Percentiles rank a stretch among this genome's conserved stretches.
Conservation (phyloP, 2,329 filamentous ascomycete species). For the Rhinocladiella similis region DNA sequence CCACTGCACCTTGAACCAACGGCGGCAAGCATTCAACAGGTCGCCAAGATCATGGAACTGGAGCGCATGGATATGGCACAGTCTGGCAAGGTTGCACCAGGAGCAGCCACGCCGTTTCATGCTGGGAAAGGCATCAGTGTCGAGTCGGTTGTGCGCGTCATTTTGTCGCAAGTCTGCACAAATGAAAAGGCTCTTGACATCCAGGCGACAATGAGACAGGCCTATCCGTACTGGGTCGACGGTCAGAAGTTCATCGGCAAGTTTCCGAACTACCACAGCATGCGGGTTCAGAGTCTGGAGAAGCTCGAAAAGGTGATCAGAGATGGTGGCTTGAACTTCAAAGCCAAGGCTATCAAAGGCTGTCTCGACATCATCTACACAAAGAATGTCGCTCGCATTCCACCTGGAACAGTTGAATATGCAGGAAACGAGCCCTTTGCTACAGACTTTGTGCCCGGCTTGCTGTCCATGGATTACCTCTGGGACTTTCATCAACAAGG, state of each 20-base stretch:
- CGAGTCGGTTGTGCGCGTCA: slow-evolving; percentile 26
- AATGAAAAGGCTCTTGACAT: slow-evolving; percentile 25
- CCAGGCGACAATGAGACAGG: slow-evolving; percentile 20
- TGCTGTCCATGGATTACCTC: slow-evolving; percentile 30
- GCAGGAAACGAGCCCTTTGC: slow-evolving; percentile 15
- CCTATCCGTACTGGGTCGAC: slow-evolving; percentile 25
- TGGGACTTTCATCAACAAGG: slow-evolving; percentile 12
- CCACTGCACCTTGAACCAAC: background rate
- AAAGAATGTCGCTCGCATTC: slow-evolving; percentile 11
- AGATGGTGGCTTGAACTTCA: slow-evolving; percentile 17
- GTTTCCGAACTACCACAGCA: slow-evolving; percentile 29
- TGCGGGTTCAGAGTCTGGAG: slow-evolving; percentile 13
- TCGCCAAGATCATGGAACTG: slow-evolving; percentile 9
- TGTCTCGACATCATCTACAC: slow-evolving; percentile 18
- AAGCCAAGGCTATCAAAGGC: slow-evolving; percentile 15
- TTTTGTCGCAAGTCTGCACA: slow-evolving; percentile 25
- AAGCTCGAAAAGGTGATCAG: slow-evolving; percentile 19
- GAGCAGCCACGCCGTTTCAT: slow-evolving; percentile 20
- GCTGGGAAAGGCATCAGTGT: slow-evolving; percentile 18
- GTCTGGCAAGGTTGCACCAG: background rate
- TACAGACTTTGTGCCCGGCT: slow-evolving; percentile 26
- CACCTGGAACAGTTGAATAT: slow-evolving; percentile 10
- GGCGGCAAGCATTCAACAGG: slow-evolving; percentile 1
- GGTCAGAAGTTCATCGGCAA: slow-evolving; percentile 21
- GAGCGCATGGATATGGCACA: slow-evolving; percentile 8